Base-by-base conservation (phyloP, 2,329 filamentous ascomycete genomes). In the Cercospora zeina region DNA sequence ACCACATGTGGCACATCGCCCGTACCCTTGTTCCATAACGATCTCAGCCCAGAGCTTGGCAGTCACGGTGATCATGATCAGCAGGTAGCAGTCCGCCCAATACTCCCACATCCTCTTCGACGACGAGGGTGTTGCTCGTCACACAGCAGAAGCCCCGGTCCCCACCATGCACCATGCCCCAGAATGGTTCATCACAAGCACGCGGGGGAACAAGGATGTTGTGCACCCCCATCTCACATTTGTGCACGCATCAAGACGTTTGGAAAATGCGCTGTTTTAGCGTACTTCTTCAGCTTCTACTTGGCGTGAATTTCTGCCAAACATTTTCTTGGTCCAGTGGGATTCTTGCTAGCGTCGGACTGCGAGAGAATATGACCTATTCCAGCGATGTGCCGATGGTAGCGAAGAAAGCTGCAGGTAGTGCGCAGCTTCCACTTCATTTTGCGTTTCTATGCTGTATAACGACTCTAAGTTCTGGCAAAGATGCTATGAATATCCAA, bases 291-390 rank as follows among this genome's bases (percentile, higher is more conserved):
- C 24, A 31, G 49, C 49, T 51, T 51, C 49, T 47, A 14, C 49
- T 51, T 51, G 11, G 49, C 49, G 49, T 27, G 4, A 19, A 16
- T 47, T 51, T 2, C 42, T 59, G 45, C 45, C 10, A n/a, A 27
- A 59, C 31, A 30, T 11, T n/a, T 11, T 10, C 24, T 21, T 7
- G 16, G 11, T 27, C 11, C 7, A 13, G 8, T 37, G 45, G 56
- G 30, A 19, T 3, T 30, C 13, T 53, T 30, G 8, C n/a, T 59
- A 59, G 56, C 56, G 56, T 51, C 45, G 9, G 36, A 24, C 4
- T 59, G 45, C 16, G 9, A 58, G 42, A 50, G 56, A 16, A 27
- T 19, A 37, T n/a, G 31, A 51, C 49, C 56, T 51, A 36, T 36
- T 53, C 45, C 45, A 51, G 45, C 51, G 45, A 59, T 39, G 11